Conservation (phyloP, 2,329 filamentous ascomycete species). For the Drechslerella dactyloides region DNA sequence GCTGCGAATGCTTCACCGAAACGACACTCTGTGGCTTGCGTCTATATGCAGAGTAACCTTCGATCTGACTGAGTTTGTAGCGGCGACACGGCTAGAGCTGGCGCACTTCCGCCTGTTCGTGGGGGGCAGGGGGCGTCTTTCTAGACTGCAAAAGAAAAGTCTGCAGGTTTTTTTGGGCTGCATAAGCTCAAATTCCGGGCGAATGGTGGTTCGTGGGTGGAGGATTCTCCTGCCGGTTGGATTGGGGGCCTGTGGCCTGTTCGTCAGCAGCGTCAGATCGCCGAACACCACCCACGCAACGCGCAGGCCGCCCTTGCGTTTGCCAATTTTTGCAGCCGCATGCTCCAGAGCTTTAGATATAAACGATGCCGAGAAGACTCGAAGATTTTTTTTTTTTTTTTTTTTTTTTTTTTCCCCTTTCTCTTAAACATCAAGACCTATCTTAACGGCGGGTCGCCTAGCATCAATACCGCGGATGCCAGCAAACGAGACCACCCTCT, state of each 20-base stretch:
- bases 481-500: conserved; percentile 29
- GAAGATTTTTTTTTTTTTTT: conserved; percentile 12
- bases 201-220: conserved; percentile 19
- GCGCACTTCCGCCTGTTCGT: not conserved
- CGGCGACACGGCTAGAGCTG: not conserved
- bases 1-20: not conserved
- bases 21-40: conserved; percentile 4
- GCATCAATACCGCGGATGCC: no score
- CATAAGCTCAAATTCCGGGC: conserved; percentile 34
- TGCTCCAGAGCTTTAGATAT: not conserved
- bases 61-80: no score
- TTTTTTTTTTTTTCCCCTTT: no score
- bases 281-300: conserved; percentile 3
- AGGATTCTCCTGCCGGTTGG: conserved; percentile 34
- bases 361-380: conserved; percentile 23
- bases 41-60: not conserved
- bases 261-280: not conserved
- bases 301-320: not conserved
- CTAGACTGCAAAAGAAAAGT: conserved; percentile 11
- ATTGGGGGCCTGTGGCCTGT: conserved; percentile 19
- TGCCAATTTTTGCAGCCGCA: not conserved
- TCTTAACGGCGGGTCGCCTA: conserved; percentile 2
- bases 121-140: not conserved
- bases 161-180: conserved; percentile 29
- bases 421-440: no score